Evolutionary conservation across 2,329 filamentous ascomycete genomes (phyloP), one percentile per base, ranked within the genome.

Genomic region (Cercospora janseana): DNA sequence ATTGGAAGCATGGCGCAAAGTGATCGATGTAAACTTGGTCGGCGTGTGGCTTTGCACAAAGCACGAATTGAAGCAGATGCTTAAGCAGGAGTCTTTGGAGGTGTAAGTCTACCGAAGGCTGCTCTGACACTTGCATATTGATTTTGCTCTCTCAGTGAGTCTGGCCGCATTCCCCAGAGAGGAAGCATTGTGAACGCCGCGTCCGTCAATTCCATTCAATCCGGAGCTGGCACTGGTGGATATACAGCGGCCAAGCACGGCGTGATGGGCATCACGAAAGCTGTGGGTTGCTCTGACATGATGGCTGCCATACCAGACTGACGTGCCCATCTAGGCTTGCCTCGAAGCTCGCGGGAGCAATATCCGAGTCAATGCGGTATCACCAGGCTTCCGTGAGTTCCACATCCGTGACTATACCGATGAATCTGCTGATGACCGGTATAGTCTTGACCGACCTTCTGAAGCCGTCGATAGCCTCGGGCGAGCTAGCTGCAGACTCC

Each of bases 211-310:
- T 66, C 67, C 4, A 57, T 69, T 49, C 59, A 61, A 51, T 54
- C 67, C 4, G 61, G 66, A 16, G 62, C 66, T 0, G 67, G 66
- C 18, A 69, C 69, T 54, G 61, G 60, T 0, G 68, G 69, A 2
- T 73, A 73, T 47, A 69, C 64, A 0, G 57, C 64, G 2, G 57
- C 66, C 7, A 75, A 75, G 56, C 71, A 74, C 56, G 72, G 67
- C 2, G 50, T 74, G 2, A 55, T 73, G 13, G 72, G 69, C 3
- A 56, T 74, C 38, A 73, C 72, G 13, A 71, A 71, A 44, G 51
- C 60, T n/a, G 57, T 55, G 12, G 45, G 49, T 40, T 15, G n/a
- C 3, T 10, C 10, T n/a, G 8, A 6, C 21, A 15, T 6, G 18
- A 9, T 20, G 5, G 20, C 26, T 13, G 15, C 9, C 8, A 15